Evolutionary conservation across 73 alveolate species (phyloP).

Genomic region (Tetrahymena borealis): DNA sequence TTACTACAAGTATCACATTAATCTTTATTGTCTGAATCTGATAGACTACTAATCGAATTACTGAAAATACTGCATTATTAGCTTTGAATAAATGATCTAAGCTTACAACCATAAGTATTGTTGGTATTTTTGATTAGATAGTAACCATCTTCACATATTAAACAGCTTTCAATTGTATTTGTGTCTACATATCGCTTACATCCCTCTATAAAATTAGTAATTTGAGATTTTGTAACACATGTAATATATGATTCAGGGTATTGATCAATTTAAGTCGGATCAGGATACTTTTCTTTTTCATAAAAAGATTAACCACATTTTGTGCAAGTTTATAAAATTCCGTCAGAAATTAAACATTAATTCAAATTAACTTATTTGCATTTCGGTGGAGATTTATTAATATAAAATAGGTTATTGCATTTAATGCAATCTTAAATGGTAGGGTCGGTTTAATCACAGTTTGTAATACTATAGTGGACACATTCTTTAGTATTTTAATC

Average conservation of each 20-base stretch:
- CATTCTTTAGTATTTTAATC: too few species aligned
- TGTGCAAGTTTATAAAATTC: neutral
- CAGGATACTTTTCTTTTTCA: neutral
- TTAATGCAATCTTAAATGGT: neutral
- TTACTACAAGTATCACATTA: neutral
- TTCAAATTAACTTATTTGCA: neutral
- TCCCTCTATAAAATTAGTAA: neutral
- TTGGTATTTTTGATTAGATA: neutral
- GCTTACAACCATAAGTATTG: neutral
- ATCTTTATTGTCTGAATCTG: neutral
- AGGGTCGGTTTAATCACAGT: neutral
- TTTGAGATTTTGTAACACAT: neutral
- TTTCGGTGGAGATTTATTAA: neutral
- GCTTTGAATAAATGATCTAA: neutral
- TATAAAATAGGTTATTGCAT: neutral
- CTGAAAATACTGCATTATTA: neutral
- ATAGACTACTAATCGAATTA: neutral
- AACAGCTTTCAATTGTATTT: neutral
- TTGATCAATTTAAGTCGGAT: neutral
- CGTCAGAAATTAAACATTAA: neutral
- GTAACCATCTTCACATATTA: neutral
- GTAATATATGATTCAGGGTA: neutral
- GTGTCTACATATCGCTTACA: neutral
- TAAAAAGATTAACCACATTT: neutral
- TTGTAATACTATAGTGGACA: too few species aligned